Percentiles rank a stretch among this genome's conserved stretches.
Evolutionary conservation across 2,329 filamentous ascomycete genomes (phyloP).

Genomic region (Exophiala spinifera): DNA sequence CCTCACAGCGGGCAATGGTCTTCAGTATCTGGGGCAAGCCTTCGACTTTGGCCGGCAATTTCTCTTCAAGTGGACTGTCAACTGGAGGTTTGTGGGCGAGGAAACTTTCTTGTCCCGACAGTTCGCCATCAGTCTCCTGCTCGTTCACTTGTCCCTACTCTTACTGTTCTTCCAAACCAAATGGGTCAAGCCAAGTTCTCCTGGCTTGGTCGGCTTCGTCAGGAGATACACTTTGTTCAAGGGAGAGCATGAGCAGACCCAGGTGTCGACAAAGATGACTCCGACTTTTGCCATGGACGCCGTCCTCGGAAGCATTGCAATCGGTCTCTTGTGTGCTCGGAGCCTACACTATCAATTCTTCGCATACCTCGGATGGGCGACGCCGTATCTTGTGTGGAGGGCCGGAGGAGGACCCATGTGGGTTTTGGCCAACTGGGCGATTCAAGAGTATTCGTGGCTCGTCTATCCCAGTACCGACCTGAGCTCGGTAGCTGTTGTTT

Average conservation of each 20-base stretch:
- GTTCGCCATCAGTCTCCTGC: conserved; percentile 68
- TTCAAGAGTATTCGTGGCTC: conserved; percentile 93
- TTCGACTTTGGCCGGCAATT: conserved; percentile 92
- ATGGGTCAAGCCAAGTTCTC: conserved; percentile 67
- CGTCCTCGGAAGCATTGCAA: conserved; percentile 70
- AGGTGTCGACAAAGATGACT: conserved; percentile 55
- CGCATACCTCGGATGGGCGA: conserved; percentile 84
- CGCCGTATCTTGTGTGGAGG: conserved; percentile 82
- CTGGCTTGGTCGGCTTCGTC: conserved; percentile 57
- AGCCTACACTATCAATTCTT: conserved; percentile 96
- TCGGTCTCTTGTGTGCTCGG: conserved; percentile 81
- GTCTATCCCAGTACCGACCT: conserved; percentile 74
- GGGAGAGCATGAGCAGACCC: conserved; percentile 11
- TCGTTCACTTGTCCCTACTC: conserved; percentile 64
- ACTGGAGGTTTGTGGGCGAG: conserved; percentile 94
- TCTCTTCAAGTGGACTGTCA: conserved; percentile 97
- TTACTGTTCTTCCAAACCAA: conserved; percentile 61
- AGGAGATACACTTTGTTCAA: conserved; percentile 41
- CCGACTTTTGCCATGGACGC: conserved; percentile 72
- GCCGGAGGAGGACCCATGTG: conserved; percentile 65
- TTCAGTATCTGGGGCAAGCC: conserved; percentile 72
- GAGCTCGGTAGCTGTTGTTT: conserved; percentile 68
- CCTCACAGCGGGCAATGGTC: conserved; percentile 6
- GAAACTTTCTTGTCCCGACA: conserved; percentile 68
- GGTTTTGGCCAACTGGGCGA: conserved; percentile 67